Percentiles rank a stretch among this genome's conserved stretches.
phyloP scores from a whole-genome alignment of 139 green algal species.

The Bryopsis sp. region DNA sequence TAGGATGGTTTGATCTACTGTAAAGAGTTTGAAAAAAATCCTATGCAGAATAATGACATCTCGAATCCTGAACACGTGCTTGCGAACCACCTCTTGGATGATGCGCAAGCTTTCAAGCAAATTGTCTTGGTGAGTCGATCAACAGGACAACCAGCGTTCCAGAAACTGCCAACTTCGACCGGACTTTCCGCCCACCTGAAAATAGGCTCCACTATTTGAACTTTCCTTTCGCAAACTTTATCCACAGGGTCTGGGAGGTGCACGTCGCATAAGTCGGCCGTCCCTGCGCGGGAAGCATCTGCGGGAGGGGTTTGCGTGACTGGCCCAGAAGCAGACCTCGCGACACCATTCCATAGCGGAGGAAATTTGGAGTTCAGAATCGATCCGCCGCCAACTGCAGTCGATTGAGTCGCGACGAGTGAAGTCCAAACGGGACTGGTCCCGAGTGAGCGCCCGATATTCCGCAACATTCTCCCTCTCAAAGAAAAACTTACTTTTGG shows the following conservation, averaged over 20 bases:
- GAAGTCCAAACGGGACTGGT: no score
- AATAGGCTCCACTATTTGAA: conserved; percentile 38
- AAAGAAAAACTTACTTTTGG: no score
- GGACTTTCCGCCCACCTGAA: conserved; percentile 35
- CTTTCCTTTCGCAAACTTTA: conserved; percentile 28
- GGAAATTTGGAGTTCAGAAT: no score
- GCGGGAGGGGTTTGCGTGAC: conserved; percentile 57
- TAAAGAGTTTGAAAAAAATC: no score
- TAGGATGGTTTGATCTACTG: no score
- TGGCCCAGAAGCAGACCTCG: no score
- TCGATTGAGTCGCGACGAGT: no score
- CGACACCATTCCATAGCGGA: no score
- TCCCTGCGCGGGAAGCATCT: conserved; percentile 56
- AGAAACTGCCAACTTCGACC: conserved; percentile 3
- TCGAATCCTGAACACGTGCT: not conserved
- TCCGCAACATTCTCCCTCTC: no score
- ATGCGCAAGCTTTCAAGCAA: not conserved
- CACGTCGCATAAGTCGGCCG: conserved; percentile 77
- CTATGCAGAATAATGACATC: conserved; percentile 4
- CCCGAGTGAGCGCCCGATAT: no score
- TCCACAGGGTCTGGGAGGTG: conserved; percentile 54
- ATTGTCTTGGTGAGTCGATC: not conserved
- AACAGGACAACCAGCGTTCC: not conserved
- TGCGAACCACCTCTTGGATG: not conserved
- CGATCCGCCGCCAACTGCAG: no score